Conservation (phyloP, 1,139 yeast genomes). For the Tardiomyces blankii region DNA sequence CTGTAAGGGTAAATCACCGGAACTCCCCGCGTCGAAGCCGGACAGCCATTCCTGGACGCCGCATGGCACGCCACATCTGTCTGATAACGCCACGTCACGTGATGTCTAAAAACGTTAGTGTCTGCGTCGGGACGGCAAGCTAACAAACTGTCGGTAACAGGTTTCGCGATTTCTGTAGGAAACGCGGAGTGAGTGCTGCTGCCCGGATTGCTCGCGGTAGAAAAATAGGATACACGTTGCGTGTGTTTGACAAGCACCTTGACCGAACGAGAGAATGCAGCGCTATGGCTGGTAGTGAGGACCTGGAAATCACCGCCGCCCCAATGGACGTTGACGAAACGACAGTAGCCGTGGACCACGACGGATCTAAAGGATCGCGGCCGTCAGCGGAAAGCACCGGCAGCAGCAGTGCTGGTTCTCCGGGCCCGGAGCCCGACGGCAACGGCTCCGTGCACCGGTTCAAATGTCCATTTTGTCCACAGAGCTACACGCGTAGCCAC, state of each 20-base stretch:
- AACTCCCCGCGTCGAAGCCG: too few relatives aligned
- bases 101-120: neutral
- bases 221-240: too few relatives aligned
- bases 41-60: neutral
- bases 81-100: neutral
- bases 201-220: too few relatives aligned
- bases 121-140: too few relatives aligned
- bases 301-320: neutral
- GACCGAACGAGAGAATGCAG: neutral
- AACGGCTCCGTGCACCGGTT: neutral
- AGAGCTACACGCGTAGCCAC: conserved; percentile 58
- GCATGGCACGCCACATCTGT: neutral
- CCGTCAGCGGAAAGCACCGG: neutral
- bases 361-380: neutral
- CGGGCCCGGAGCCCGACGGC: neutral
- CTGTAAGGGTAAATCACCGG: too few relatives aligned
- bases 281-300: neutral
- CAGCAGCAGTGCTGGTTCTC: neutral
- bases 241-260: too few relatives aligned
- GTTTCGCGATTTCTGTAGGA: too few relatives aligned
- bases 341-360: neutral
- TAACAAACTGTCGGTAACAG: too few relatives aligned
- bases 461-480: conserved; percentile 19
- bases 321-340: neutral
- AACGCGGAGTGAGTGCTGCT: too few relatives aligned